Conservation (phyloP, 2,329 filamentous ascomycete genomes). For the Venturia nashicola region DNA sequence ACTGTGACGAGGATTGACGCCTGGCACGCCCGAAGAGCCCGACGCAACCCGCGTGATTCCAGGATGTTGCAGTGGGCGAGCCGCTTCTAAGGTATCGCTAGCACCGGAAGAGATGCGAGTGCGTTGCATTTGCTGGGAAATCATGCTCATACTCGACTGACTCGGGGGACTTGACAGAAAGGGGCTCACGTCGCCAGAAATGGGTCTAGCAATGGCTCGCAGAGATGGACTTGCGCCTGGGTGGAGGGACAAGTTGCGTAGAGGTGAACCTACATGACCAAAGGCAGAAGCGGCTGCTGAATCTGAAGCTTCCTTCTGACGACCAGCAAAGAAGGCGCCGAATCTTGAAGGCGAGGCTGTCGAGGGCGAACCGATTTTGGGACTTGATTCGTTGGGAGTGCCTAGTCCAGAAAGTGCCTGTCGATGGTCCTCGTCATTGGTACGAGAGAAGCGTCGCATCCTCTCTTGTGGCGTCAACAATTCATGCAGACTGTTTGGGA, state of each 20-base stretch:
- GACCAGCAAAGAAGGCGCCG: constrained; percentile 42
- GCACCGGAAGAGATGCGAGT: constrained; percentile 26
- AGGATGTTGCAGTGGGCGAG: constrained; percentile 41
- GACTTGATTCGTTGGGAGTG: constrained; percentile 31
- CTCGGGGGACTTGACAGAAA: constrained; percentile 43
- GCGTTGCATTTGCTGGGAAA: constrained; percentile 44
- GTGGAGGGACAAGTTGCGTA: constrained; percentile 47
- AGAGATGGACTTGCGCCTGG: constrained; percentile 37
- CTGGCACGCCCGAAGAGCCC: constrained; percentile 19
- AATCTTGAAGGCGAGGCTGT: constrained; percentile 52
- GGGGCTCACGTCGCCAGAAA: constrained; percentile 35
- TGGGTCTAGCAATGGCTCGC: constrained; percentile 28
- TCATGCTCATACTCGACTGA: constrained; percentile 47
- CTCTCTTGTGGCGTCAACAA: constrained; percentile 50
- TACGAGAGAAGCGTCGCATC: constrained; percentile 46
- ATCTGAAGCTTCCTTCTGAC: neutral
- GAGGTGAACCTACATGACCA: constrained; percentile 52
- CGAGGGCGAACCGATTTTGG: constrained; percentile 38
- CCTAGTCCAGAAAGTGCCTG: constrained; percentile 39
- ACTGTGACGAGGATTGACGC: constrained; percentile 16
- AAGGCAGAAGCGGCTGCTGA: constrained; percentile 35
- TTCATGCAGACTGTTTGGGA: constrained; percentile 58
- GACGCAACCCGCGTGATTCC: constrained; percentile 43
- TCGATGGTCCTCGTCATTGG: constrained; percentile 39
- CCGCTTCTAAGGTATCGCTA: constrained; percentile 20